Conservation (phyloP, 139 green algal species). For the Desmodesmus armatus region DNA sequence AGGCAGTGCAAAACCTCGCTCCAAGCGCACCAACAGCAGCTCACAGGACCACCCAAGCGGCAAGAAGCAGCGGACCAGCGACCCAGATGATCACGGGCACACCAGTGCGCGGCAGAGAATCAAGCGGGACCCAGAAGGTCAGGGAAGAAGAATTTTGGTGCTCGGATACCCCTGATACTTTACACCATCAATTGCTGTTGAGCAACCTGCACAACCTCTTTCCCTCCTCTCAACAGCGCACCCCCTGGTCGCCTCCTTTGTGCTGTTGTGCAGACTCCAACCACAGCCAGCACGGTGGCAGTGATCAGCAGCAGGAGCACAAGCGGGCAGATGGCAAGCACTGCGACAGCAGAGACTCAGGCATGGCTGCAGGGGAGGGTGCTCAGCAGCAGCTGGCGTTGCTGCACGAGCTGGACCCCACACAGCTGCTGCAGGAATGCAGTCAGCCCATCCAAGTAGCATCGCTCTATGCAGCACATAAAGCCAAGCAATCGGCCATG, state of each 20-base stretch:
- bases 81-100: slow-evolving; percentile 33
- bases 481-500: no score
- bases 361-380: neutral
- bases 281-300: slow-evolving; percentile 7
- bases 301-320: slow-evolving; percentile 17
- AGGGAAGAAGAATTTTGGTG: neutral
- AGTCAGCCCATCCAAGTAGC: no score
- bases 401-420: no score
- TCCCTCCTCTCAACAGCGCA: no score
- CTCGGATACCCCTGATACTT: no score
- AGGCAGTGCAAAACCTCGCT: neutral
- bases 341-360: slow-evolving; percentile 31
- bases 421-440: no score
- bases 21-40: slow-evolving; percentile 25
- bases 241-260: no score
- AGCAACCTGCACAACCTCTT: no score
- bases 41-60: slow-evolving; percentile 41
- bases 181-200: neutral
- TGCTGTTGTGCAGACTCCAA: slow-evolving; percentile 9
- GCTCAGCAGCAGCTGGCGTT: neutral
- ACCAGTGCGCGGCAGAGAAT: slow-evolving; percentile 32
- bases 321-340: slow-evolving; percentile 1
- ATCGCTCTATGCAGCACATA: no score
- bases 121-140: slow-evolving; percentile 29
- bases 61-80: slow-evolving; percentile 17